Evolutionary conservation across 441 rosid species (phyloP).

Genomic region (Melastoma candidum): DNA sequence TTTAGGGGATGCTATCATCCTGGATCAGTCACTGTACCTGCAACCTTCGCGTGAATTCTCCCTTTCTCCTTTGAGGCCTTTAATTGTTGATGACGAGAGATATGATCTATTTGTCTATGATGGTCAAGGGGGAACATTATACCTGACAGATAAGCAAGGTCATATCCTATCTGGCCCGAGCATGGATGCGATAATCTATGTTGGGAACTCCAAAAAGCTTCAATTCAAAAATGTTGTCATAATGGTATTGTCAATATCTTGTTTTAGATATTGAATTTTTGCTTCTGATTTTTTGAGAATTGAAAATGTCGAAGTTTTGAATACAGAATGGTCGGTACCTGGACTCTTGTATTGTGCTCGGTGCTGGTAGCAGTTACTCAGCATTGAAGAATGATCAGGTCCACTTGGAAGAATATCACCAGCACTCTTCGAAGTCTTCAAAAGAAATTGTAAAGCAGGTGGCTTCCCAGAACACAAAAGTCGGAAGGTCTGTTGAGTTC

Average conservation of each 20-base stretch:
- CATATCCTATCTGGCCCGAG: conserved; percentile 50
- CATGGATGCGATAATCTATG: conserved; percentile 64
- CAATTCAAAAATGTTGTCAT: conserved; percentile 79
- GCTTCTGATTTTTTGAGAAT: conserved; percentile 5
- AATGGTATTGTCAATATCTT: conserved; percentile 36
- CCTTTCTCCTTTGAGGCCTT: conserved; percentile 74
- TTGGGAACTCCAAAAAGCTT: conserved; percentile 72
- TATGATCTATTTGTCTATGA: conserved; percentile 73
- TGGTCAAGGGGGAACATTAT: conserved; percentile 77
- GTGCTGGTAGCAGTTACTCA: conserved; percentile 75
- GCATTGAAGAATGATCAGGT: conserved; percentile 65
- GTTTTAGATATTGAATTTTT: conserved; percentile 6
- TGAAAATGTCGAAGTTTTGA: conserved; percentile 10
- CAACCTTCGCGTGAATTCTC: conserved; percentile 63
- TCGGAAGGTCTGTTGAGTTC: conserved; percentile 49
- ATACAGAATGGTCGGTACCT: conserved; percentile 72
- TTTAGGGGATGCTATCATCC: conserved; percentile 50
- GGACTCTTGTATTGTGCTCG: conserved; percentile 86
- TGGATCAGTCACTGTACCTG: conserved; percentile 50
- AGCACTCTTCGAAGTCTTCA: conserved; percentile 25
- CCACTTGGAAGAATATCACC: conserved; percentile 43
- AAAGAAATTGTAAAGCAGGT: conserved; percentile 27
- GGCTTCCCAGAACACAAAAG: conserved; percentile 33
- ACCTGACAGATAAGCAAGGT: conserved; percentile 68
- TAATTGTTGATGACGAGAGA: conserved; percentile 77